Base-by-base conservation (phyloP, 257 asterid species). In the Solanum ossicruentum region DNA sequence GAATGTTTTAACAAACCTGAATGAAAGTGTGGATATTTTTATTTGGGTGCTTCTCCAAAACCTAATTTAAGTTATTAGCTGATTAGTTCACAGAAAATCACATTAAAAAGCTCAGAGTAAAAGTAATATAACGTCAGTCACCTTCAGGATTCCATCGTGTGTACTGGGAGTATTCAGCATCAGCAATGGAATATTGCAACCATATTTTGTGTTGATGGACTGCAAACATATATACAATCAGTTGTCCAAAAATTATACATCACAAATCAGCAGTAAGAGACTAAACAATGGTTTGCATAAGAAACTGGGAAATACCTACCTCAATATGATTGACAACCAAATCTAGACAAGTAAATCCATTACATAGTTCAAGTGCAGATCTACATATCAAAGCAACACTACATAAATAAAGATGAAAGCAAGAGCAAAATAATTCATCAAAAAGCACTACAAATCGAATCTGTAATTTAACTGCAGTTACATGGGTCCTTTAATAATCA, bases 141-240 rank as follows among this genome's bases (percentile, higher is more conserved):
- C 99, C 98, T 96, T 91, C 89, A 87, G 85, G 86, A 92, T 86
- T 85, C 84, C 85, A 73, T 85, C 94, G 85, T 94, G 97, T 41
- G 92, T 89, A 85, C 85, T 88, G 63, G 36, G 72, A 70, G 93
- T 88, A 89, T 91, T 93, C 87, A 93, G 92, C 89, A 93, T 86
- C 82, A 93, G 89, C 88, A 96, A 86, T 67, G 98, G 99, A 88
- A 96, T 93, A 80, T 88, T 87, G 90, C 98, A 94, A 83, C 98
- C 98, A 63, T 88, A 94, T 84, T 90, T 96, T 65, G 90, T 88
- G 88, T 96, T 96, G 81, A 93, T 93, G 57, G 89, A 89, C 99
- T 96, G 88, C 66, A 87, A 87, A 81, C 70, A 86, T 75, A 67
- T 79, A 71, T 71, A 87, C 43, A 84, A 21, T 84, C 84, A 77